Base-by-base conservation (phyloP, 805 yeast genomes). In the Metschnikowia hibisci region DNA sequence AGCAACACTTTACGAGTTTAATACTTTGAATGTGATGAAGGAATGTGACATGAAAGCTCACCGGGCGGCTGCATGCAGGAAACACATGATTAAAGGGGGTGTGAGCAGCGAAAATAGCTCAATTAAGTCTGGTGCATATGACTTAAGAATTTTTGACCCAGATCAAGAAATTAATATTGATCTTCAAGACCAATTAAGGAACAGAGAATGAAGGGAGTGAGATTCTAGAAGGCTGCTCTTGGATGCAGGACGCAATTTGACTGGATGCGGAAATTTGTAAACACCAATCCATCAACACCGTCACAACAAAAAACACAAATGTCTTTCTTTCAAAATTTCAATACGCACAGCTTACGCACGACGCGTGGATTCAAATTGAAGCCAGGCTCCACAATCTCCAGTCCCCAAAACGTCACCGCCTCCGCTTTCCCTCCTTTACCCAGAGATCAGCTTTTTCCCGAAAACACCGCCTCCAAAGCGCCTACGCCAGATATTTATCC, bases 311-410 rank as follows among this genome's bases (percentile, higher is more conserved):
- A 20, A 13, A 20, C 16, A 27, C 50, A 16, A 35, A 66, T 66
- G 73, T 58, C 74, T 2, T 66, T 69, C 49, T 69, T 70, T 47
- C 72, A 61, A 46, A 70, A 69, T 54, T 69, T 70, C 61, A 70
- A 70, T 51, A 62, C 74, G 1, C 76, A 69, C 44, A 56, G 71
- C 20, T 60, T 70, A 45, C 59, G 69, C 35, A 55, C 74, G 8
- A 68, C 74, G 4, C 56, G 74, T 40, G 74, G 74, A 11, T 70
- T 70, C 54, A 69, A 69, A 50, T 54, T 69, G 45, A 70, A 70
- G 47, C 67, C 60, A 39, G 50, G 62, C 2, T 62, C 72, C 3
- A 71, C 72, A 14, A 66, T 66, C 22, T 63, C 73, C 7, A 59
- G 62, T 32, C 74, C 73, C 1, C 67, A 66, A 38, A 27, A 31